Base-by-base conservation (phyloP, 352 stramenopile genomes). In the Phytophthora syringae region DNA sequence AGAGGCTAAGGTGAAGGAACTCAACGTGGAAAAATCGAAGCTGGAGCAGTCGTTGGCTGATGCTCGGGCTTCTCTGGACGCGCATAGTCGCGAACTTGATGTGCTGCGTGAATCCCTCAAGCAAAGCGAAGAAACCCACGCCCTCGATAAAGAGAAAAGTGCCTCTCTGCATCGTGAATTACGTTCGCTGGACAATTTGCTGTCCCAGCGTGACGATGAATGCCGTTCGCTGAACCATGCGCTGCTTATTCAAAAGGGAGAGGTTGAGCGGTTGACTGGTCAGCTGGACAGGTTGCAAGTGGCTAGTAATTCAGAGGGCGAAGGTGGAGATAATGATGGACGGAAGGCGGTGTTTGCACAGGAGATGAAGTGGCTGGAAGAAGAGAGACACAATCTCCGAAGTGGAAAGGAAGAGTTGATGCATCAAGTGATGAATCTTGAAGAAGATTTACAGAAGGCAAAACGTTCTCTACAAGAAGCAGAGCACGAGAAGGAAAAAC, bases 111-210 rank as follows among this genome's bases (percentile, higher is more conserved):
- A 83, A 30, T 79, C 71, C 7, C 68, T 95, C 2, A 80, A 88
- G 21, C 75, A 84, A 53, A 79, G 70, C 13, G 82, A 93, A 48
- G 72, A 89, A 18, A 77, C 63, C 1, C 76, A 64, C 6, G 52
- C 58, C 10, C 65, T 89, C n/a, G 82, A 90, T 18, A 80, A 52
- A 10, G 86, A 94, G 55, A 92, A 92, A n/a, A 94, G 89, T 52
- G 72, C 71, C 7, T 90, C 81, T 5, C 66, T 92, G 3, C 80
- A 95, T 40, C 72, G 78, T 2, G 84, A 95, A 39, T 65, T 92
- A 27, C 70, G 79, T 3, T 77, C 84, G 16, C 85, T 95, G 81
- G 82, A 93, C 56, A 87, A 88, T 44, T 53, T 90, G 16, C 36
- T 95, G 11, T 73, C 70, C 9, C 71, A 93, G 42, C 83, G 84